Evolutionary conservation across 2,329 filamentous ascomycete genomes (phyloP).

Genomic region (Ophiobolus disseminans): DNA sequence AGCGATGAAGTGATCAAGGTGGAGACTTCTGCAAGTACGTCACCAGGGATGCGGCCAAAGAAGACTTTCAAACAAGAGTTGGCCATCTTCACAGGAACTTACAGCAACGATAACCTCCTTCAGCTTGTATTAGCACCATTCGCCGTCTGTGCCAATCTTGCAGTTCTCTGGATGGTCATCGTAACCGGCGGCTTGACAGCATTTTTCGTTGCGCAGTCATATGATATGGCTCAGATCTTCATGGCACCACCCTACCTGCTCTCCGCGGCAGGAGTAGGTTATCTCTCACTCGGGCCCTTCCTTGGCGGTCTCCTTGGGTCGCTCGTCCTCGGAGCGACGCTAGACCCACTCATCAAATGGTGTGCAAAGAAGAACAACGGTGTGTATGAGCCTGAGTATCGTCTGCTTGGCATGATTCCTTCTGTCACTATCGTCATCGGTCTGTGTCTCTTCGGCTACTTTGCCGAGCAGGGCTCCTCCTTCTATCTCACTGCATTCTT

Average conservation of each 20-base stretch:
- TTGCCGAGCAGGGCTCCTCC: conserved; percentile 28
- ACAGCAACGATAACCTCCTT: conserved; percentile 48
- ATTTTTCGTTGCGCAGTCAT: conserved; percentile 54
- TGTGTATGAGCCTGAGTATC: conserved; percentile 64
- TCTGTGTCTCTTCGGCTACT: conserved; percentile 51
- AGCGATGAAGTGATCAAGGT: conserved; percentile 26
- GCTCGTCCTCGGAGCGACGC: conserved; percentile 26
- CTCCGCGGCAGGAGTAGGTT: conserved; percentile 52
- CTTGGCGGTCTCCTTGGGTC: conserved; percentile 47
- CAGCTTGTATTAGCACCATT: conserved; percentile 54
- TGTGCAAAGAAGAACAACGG: conserved; percentile 59
- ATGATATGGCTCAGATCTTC: conserved; percentile 57
- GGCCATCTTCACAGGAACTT: conserved; percentile 50
- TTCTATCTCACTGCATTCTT: conserved; percentile 43
- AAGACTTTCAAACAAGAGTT: conserved; percentile 49
- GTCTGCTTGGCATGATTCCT: conserved; percentile 49
- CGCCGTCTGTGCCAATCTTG: conserved; percentile 59
- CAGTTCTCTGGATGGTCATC: conserved; percentile 59
- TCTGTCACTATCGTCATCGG: conserved; percentile 45
- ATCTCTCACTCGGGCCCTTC: conserved; percentile 52
- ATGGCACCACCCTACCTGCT: conserved; percentile 56
- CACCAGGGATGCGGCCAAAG: conserved; percentile 29
- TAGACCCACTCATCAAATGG: conserved; percentile 51
- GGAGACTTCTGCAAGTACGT: conserved; percentile 25
- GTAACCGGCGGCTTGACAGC: conserved; percentile 54